Percentiles rank a stretch among this genome's conserved stretches.
Evolutionary conservation across 2,329 filamentous ascomycete genomes (phyloP).

Genomic region (Microsporum audouinii): DNA sequence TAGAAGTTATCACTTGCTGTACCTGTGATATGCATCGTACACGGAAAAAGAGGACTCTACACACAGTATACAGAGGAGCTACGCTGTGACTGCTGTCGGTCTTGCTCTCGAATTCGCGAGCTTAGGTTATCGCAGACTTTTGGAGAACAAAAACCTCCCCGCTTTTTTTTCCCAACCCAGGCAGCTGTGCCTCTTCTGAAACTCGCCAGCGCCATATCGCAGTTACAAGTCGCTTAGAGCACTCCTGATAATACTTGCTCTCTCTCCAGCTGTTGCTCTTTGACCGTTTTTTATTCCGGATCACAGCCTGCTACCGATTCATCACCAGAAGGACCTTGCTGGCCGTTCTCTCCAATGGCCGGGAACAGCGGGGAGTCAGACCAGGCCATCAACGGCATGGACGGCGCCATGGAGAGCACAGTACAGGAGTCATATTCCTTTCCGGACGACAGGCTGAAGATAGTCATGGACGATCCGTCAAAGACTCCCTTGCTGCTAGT

Average conservation of each 20-base stretch:
- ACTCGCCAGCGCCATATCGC: neutral
- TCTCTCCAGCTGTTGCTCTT: neutral
- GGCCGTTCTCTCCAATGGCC: neutral
- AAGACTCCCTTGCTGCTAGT: constrained; percentile 39
- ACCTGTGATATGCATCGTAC: neutral
- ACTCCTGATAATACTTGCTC: neutral
- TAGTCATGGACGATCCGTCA: constrained; percentile 36
- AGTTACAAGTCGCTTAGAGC: neutral
- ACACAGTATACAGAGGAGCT: neutral
- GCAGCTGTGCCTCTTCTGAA: neutral
- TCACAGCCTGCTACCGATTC: neutral
- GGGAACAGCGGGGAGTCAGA: neutral
- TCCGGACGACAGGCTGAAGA: constrained; percentile 35
- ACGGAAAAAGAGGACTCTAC: neutral
- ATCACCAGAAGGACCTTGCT: neutral
- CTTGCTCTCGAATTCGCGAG: neutral
- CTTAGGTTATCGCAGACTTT: neutral
- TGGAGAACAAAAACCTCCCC: neutral
- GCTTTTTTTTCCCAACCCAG: neutral
- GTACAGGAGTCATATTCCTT: constrained; percentile 28
- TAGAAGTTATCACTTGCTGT: neutral
- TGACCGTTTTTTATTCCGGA: neutral
- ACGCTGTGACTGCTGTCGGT: neutral
- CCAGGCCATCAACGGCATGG: neutral
- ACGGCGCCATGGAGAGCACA: neutral